A percentile compares a stretch with the other conserved stretches of the same genome.
phyloP scores from a whole-genome alignment of 2,329 filamentous ascomycete species.

The Herpotrichia juniperi region DNA sequence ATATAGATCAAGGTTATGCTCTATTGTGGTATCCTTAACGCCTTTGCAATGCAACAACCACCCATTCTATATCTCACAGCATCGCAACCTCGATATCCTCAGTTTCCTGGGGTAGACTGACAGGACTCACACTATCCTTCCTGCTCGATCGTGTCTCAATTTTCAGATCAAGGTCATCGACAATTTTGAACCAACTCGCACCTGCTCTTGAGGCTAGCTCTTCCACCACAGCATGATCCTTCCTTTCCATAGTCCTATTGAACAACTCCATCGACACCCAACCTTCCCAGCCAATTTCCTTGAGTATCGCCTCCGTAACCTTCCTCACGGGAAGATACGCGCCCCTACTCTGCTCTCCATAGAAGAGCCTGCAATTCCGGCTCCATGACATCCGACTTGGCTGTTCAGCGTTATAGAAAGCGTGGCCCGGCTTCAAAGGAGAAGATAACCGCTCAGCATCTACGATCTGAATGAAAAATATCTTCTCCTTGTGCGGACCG shows the following conservation, averaged over 20 bases:
- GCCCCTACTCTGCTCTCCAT: constrained; percentile 65
- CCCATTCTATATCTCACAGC: background rate
- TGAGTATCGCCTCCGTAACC: constrained; percentile 66
- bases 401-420: constrained; percentile 64
- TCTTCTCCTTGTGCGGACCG: constrained; percentile 61
- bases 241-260: constrained; percentile 63
- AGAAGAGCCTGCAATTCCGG: constrained; percentile 73
- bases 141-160: constrained; percentile 2
- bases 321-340: constrained; percentile 71
- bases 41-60: background rate
- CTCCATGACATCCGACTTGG: constrained; percentile 77
- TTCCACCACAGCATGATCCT: constrained; percentile 59
- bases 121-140: background rate
- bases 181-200: constrained; percentile 58
- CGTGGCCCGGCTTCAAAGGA: constrained; percentile 64
- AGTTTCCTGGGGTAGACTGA: background rate
- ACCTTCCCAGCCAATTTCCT: constrained; percentile 69
- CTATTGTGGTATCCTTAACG: no score
- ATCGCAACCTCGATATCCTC: constrained; percentile 2
- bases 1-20: no score
- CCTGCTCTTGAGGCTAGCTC: constrained; percentile 61
- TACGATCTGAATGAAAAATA: constrained; percentile 79
- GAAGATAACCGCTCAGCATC: constrained; percentile 69
- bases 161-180: constrained; percentile 42
- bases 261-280: constrained; percentile 78